Evolutionary conservation across 441 rosid genomes (phyloP), one percentile per base, ranked within the genome.

Genomic region (Melastoma candidum): DNA sequence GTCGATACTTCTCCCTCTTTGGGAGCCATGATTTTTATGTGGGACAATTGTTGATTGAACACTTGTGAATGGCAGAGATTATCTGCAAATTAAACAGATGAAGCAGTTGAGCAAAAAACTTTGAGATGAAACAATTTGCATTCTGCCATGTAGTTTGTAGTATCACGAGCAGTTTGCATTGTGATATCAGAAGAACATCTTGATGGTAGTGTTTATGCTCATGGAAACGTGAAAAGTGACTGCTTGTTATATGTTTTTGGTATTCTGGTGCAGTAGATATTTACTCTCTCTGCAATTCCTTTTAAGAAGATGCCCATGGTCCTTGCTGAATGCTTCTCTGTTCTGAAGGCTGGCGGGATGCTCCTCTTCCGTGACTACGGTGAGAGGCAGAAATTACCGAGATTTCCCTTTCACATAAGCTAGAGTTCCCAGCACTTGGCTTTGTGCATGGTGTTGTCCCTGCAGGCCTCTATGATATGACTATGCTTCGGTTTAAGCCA

Each of bases 401-500:
- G 29, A 27, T 48, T 51, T 0, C 0, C 13, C 39, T 0, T 1
- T 13, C 13, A 3, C 11, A 27, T 12, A 36, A 13, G 46, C 0
- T 36, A 26, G 24, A 2, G 46, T 36, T 52, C 46, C 24, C 43
- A 0, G 3, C 43, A 26, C 26, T 14, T 13, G n/a, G 0, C 0
- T 11, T 9, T 26, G 26, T 29, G 25, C 41, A 43, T 24, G n/a
- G 49, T 26, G 26, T 22, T 54, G 57, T 55, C 29, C 46, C 66
- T 58, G 22, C 74, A 90, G 96, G 98, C 48, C 86, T 90, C 14
- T 90, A 83, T 71, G 96, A 90, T 67, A 83, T 84, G 96, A 85
- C 88, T 5, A 90, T 90, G 96, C 77, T 92, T 68, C 85, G 90
- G 51, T 90, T 84, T 71, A 73, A 80, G 65, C 69, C 74, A 4